Conservation (phyloP, 768 basidiomycete species). For the Gyrodon lividus region DNA sequence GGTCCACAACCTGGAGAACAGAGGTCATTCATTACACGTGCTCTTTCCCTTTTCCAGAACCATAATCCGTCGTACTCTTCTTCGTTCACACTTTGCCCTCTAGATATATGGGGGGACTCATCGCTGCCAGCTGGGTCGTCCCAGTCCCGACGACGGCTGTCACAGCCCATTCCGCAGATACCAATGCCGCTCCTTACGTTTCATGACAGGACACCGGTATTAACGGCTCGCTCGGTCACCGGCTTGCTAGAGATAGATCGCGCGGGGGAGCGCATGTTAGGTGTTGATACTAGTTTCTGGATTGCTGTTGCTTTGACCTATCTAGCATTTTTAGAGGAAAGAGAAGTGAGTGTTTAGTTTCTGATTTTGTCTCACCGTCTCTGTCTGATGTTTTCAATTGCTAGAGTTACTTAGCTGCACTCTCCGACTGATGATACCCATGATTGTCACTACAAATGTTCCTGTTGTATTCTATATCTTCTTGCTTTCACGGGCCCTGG, state of each 20-base stretch:
- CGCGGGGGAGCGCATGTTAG: constrained; percentile 53
- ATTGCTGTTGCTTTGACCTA: constrained; percentile 73
- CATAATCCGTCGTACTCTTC: constrained; percentile 55
- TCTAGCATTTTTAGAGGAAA: constrained; percentile 72
- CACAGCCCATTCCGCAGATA: constrained; percentile 23
- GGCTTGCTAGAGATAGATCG: constrained; percentile 66
- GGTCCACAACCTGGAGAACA: constrained; percentile 28
- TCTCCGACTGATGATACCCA: constrained; percentile 37
- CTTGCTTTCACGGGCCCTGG: not conserved
- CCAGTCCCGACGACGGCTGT: constrained; percentile 20
- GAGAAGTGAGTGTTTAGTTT: constrained; percentile 56
- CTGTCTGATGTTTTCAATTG: constrained; percentile 1
- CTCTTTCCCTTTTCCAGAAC: constrained; percentile 47
- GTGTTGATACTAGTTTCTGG: constrained; percentile 79
- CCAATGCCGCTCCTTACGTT: constrained; percentile 59
- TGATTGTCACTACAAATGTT: not conserved
- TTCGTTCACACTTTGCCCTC: constrained; percentile 54
- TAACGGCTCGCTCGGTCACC: constrained; percentile 54
- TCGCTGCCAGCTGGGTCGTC: constrained; percentile 21
- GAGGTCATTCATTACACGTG: constrained; percentile 49
- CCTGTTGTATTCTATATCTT: constrained; percentile 11
- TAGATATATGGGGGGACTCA: constrained; percentile 18
- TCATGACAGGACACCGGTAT: constrained; percentile 69
- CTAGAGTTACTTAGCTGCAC: constrained; percentile 58
- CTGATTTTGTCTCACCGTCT: not conserved